phyloP scores from a whole-genome alignment of 768 basidiomycete species.

The Hypsizygus marmoreus region DNA sequence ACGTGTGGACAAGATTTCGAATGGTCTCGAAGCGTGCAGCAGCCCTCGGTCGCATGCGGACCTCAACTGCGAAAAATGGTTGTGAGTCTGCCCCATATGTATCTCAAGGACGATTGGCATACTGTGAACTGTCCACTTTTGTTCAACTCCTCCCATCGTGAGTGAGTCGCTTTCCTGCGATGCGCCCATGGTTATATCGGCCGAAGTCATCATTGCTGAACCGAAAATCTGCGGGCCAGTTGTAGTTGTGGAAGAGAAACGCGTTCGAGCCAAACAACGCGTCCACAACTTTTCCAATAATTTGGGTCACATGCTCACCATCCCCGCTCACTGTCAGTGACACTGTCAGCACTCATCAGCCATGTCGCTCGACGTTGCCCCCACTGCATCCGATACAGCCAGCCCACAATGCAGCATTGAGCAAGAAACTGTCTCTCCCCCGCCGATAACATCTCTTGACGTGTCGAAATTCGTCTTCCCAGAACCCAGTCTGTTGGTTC shows the following conservation, averaged over 20 bases:
- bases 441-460: constrained; percentile 31
- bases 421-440: background rate
- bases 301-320: constrained; percentile 33
- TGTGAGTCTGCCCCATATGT: no score
- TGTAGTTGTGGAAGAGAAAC: constrained; percentile 1
- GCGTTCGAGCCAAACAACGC: constrained; percentile 47
- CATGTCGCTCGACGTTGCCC: constrained; percentile 2
- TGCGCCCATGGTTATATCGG: constrained; percentile 16
- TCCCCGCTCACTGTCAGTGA: no score
- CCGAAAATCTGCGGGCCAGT: background rate
- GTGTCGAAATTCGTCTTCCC: constrained; percentile 61
- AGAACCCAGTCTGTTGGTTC: constrained; percentile 33
- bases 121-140: constrained; percentile 71
- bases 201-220: constrained; percentile 5
- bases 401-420: no score
- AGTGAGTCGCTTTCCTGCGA: constrained; percentile 6
- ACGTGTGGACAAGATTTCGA: constrained; percentile 61
- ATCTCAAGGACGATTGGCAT: no score
- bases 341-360: background rate
- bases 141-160: constrained; percentile 3
- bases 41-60: constrained; percentile 67
- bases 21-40: constrained; percentile 79
- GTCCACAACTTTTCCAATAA: constrained; percentile 40
- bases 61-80: constrained; percentile 74
- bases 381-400: constrained; percentile 7